Conservation (phyloP, 208 protist species). For the Trypanosoma mega region DNA sequence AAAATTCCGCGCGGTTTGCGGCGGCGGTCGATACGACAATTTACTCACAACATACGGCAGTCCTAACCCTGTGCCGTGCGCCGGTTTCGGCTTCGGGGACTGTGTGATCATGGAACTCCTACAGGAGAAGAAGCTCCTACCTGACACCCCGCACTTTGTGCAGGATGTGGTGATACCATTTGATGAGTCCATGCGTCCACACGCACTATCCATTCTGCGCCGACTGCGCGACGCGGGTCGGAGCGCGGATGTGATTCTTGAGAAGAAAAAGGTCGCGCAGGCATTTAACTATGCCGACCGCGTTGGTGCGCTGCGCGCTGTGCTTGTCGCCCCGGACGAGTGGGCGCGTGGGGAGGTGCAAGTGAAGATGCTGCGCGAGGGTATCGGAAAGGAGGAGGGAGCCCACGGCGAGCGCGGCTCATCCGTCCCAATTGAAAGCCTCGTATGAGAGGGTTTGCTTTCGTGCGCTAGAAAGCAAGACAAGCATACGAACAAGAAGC, state of each 20-base stretch:
- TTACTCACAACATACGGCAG: conserved; percentile 93
- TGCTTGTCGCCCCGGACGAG: conserved; percentile 94
- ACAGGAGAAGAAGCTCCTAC: conserved; percentile 87
- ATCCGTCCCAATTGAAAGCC: conserved; percentile 52
- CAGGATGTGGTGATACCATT: conserved; percentile 93
- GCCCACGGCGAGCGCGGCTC: conserved; percentile 44
- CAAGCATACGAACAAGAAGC: neutral
- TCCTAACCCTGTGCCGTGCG: conserved; percentile 87
- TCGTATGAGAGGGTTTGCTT: conserved; percentile 14
- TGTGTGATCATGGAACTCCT: conserved; percentile 95
- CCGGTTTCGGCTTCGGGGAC: conserved; percentile 96
- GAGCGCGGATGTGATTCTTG: conserved; percentile 90
- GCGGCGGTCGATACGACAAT: conserved; percentile 95
- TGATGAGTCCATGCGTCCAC: conserved; percentile 87
- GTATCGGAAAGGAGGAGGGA: conserved; percentile 41
- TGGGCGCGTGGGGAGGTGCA: conserved; percentile 87
- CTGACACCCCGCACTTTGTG: conserved; percentile 49
- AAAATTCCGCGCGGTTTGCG: conserved; percentile 94
- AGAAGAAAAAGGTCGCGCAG: conserved; percentile 90
- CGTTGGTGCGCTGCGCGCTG: conserved; percentile 81
- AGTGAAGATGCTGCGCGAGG: conserved; percentile 92
- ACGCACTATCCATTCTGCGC: conserved; percentile 74
- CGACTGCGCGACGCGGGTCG: conserved; percentile 76
- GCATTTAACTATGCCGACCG: conserved; percentile 96
- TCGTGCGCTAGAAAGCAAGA: neutral